Conservation (phyloP, 164 flowering plant genomes). For the Chloranthus sessilifolius region DNA sequence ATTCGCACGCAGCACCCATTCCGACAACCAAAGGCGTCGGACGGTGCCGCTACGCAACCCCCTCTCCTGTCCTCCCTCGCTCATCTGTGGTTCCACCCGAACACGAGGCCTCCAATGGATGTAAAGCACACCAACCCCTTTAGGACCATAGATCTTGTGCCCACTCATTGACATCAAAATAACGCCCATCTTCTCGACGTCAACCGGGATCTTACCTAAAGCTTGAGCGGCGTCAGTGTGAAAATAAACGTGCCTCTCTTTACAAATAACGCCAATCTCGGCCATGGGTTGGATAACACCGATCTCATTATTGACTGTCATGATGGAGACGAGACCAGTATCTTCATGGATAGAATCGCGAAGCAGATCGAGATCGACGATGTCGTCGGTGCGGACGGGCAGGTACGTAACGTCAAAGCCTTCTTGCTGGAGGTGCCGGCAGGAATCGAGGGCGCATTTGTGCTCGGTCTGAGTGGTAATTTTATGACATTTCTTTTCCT, state of each 20-base stretch:
- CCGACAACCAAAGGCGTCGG: conserved; percentile 95
- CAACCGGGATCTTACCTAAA: conserved; percentile 74
- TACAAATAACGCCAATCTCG: conserved; percentile 80
- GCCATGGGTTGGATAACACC: conserved; percentile 94
- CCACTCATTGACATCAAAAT: conserved; percentile 90
- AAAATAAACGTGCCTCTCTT: conserved; percentile 54
- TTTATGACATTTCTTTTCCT: conserved; percentile 73
- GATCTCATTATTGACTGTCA: conserved; percentile 94
- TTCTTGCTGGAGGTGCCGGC: conserved; percentile 90
- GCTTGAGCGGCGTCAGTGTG: conserved; percentile 97
- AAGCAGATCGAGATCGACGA: conserved; percentile 55
- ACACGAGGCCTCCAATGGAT: conserved; percentile 75
- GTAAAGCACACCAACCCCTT: conserved; percentile 90
- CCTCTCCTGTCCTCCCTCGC: conserved; percentile 94
- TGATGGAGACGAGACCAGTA: conserved; percentile 79
- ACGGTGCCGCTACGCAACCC: conserved; percentile 94
- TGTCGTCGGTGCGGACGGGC: conserved; percentile 70
- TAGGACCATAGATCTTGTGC: conserved; percentile 92
- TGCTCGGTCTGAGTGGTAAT: conserved; percentile 99
- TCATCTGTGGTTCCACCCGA: conserved; percentile 91
- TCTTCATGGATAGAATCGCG: conserved; percentile 60
- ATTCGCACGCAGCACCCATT: conserved; percentile 87
- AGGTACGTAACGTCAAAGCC: conserved; percentile 88
- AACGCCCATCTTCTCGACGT: conserved; percentile 80
- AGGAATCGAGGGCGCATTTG: conserved; percentile 92